A percentile compares a stretch with the other conserved stretches of the same genome.
phyloP scores from a whole-genome alignment of 495 filamentous ascomycete genomes.

The Penicillium antarcticum region DNA sequence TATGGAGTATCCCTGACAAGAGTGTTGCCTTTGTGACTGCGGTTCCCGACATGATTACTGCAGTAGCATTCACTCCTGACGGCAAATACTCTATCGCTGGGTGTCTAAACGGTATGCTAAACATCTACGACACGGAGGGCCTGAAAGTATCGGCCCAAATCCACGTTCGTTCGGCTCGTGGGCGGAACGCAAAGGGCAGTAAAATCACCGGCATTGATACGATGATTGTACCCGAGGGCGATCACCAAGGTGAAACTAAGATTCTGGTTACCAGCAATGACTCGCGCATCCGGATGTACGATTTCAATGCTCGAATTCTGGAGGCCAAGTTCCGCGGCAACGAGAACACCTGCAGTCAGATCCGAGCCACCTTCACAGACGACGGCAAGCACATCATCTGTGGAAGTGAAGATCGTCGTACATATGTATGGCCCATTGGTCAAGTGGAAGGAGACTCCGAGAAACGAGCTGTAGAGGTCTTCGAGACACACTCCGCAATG shows the following conservation, averaged over 20 bases:
- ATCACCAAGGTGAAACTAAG: slow-evolving; percentile 71
- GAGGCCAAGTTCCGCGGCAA: slow-evolving; percentile 92
- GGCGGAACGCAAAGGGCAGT: slow-evolving; percentile 91
- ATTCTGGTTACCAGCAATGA: slow-evolving; percentile 93
- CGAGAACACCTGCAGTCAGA: slow-evolving; percentile 88
- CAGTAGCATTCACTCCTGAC: slow-evolving; percentile 90
- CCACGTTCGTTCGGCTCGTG: slow-evolving; percentile 83
- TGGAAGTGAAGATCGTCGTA: slow-evolving; percentile 85
- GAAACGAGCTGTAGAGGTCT: slow-evolving; percentile 77
- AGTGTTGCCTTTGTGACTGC: slow-evolving; percentile 83
- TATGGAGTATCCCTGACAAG: slow-evolving; percentile 99
- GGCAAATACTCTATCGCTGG: slow-evolving; percentile 88
- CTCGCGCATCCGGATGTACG: slow-evolving; percentile 89
- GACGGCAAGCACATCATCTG: slow-evolving; percentile 86
- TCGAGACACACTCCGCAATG: slow-evolving; percentile 84
- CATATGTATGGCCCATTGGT: slow-evolving; percentile 82
- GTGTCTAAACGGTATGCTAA: slow-evolving; percentile 77
- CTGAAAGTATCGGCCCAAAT: slow-evolving; percentile 80
- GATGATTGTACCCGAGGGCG: slow-evolving; percentile 56
- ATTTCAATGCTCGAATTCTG: slow-evolving; percentile 74
- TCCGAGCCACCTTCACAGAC: slow-evolving; percentile 84
- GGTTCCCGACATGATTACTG: slow-evolving; percentile 85
- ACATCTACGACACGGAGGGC: slow-evolving; percentile 94
- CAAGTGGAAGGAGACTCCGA: slow-evolving; percentile 65
- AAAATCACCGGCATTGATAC: slow-evolving; percentile 96